phyloP scores from a whole-genome alignment of 2,329 filamentous ascomycete species.

The Fragosphaeria purpurea region DNA sequence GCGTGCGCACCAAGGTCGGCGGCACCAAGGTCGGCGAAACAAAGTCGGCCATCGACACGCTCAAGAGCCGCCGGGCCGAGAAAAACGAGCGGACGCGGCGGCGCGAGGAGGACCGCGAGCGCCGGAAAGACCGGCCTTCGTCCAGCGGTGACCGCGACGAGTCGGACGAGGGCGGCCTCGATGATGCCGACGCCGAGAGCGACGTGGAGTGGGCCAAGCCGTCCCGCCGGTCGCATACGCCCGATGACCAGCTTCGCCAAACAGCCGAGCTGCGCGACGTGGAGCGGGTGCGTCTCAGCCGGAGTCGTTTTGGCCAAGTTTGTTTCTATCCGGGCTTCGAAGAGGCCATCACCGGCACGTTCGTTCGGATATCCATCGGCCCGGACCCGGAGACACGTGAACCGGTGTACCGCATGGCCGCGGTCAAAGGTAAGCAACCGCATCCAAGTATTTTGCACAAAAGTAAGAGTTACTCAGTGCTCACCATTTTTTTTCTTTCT shows the following conservation, averaged over 20 bases:
- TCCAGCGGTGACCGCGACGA: conserved; percentile 18
- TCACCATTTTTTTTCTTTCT: no score
- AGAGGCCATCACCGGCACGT: conserved; percentile 70
- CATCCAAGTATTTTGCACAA: no score
- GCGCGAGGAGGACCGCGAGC: conserved; percentile 53
- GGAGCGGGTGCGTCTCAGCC: conserved; percentile 72
- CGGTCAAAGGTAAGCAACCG: conserved; percentile 61
- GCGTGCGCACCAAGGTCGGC: conserved; percentile 58
- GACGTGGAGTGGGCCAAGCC: conserved; percentile 66
- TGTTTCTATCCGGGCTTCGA: conserved; percentile 93
- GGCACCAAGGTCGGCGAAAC: conserved; percentile 59
- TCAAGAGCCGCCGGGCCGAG: conserved; percentile 52
- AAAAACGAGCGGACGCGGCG: conserved; percentile 55
- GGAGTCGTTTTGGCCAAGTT: conserved; percentile 77
- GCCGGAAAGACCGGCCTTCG: conserved; percentile 39
- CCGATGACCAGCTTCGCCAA: conserved; percentile 53
- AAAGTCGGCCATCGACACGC: conserved; percentile 61
- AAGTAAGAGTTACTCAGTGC: no score
- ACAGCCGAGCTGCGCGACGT: conserved; percentile 70
- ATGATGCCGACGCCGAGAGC: conserved; percentile 60
- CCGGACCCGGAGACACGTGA: conserved; percentile 61
- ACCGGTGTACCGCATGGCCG: conserved; percentile 76
- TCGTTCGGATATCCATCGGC: conserved; percentile 74
- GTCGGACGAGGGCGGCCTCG: conserved; percentile 30
- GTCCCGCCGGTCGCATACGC: conserved; percentile 40